Base-by-base conservation (phyloP, 208 protist genomes). In the Acanthamoeba royreba region DNA sequence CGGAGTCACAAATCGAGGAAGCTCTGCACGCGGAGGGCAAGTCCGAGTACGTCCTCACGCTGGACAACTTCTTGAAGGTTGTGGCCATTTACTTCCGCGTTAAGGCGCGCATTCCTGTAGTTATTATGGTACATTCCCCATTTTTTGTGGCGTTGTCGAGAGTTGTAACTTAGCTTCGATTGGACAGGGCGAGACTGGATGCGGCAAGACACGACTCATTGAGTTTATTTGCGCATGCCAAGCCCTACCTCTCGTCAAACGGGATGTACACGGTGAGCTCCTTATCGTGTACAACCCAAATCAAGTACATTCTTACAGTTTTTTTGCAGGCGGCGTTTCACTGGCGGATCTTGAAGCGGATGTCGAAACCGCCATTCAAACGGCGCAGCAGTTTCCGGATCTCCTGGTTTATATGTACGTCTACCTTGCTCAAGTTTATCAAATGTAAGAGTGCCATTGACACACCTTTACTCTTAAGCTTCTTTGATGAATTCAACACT, bases 401-500 rank as follows among this genome's bases (percentile, higher is more conserved):
- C 38, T 58, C 4, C 58, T 40, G 1, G 53, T 45, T 22, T 79
- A 92, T 52, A 5, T 92, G 58, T 92, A 88, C 52, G 43, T 52
- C 13, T 28, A 25, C 25, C 31, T 58, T 42, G 4, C 7, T 58
- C 77, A 8, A 25, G 25, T 49, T 31, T 31, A 33, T 22, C 5
- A 17, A 63, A 8, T 17, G 13, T 25, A 58, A 11, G 25, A 25
- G 52, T 87, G 40, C 22, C 25, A 19, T 45, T 79, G 9, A 79
- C 9, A 55, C 49, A 55, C 49, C 49, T 55, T 55, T 55, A 25
- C 19, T 55, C 19, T 19, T 55, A 13, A 79, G 66, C n/a, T 79
- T 93, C 46, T 83, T 93, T 31, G 89, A 93, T 53, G 89, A 93
- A 42, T 45, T 93, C 63, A 93, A 93, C 63, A 93, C 72, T n/a